Conservation (phyloP, 768 basidiomycete genomes). For the Boletus subparvulus region DNA sequence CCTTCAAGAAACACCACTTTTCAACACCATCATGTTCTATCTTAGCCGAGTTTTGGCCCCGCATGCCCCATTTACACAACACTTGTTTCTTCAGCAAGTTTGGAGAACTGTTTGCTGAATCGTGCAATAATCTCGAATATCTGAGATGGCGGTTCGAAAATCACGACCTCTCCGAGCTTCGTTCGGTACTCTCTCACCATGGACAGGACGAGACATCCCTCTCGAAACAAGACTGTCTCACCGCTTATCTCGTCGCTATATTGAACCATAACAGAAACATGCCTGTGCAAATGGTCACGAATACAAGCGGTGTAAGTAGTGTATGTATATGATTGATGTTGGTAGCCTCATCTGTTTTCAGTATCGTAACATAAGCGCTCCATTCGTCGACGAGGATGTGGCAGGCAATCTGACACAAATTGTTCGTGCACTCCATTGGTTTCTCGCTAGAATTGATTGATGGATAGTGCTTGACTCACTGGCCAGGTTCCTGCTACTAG, state of each 20-base stretch:
- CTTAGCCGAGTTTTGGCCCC: conserved; percentile 13
- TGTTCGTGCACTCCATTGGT: conserved; percentile 10
- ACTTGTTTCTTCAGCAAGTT: conserved; percentile 20
- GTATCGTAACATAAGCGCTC: conserved; percentile 20
- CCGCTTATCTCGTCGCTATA: conserved; percentile 25
- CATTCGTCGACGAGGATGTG: conserved; percentile 17
- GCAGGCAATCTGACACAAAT: conserved; percentile 23
- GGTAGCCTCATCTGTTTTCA: conserved; percentile 1
- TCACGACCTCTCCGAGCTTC: conserved; percentile 15
- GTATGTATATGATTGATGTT: neutral
- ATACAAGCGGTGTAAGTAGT: conserved; percentile 29
- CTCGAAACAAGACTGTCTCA: conserved; percentile 34
- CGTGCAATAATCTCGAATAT: conserved; percentile 8
- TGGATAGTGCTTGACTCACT: neutral
- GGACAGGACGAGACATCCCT: neutral
- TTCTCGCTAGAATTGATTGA: neutral
- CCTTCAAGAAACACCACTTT: conserved; percentile 27
- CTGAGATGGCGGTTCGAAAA: conserved; percentile 17
- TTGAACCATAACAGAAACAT: conserved; percentile 17
- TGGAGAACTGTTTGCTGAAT: conserved; percentile 10
- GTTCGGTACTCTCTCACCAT: conserved; percentile 7
- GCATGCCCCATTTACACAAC: conserved; percentile 28
- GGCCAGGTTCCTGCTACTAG: conserved; percentile 8
- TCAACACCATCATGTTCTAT: conserved; percentile 13
- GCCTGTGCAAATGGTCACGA: conserved; percentile 24